Conservation (phyloP, 768 basidiomycete genomes). For the Sistotremastrum suecicum region DNA sequence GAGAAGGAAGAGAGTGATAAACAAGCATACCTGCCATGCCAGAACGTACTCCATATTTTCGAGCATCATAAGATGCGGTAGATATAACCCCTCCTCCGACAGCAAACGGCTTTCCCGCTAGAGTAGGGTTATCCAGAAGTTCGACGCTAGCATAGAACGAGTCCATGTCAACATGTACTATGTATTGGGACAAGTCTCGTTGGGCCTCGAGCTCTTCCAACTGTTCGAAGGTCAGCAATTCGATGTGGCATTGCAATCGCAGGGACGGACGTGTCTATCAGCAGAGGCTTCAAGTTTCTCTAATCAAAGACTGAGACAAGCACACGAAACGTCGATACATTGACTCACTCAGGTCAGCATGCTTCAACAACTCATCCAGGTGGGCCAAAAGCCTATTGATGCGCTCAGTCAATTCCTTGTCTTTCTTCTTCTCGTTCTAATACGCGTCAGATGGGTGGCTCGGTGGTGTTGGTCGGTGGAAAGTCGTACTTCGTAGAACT, state of each 20-base stretch:
- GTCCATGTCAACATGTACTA: constrained; percentile 96
- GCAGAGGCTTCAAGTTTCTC: constrained; percentile 49
- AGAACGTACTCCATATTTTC: constrained; percentile 81
- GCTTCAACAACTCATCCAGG: constrained; percentile 42
- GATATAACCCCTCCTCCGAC: constrained; percentile 75
- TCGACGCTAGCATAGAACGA: constrained; percentile 84
- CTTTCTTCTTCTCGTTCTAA: constrained; percentile 82
- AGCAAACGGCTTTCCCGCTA: constrained; percentile 61
- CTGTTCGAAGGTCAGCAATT: constrained; percentile 19
- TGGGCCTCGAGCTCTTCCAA: constrained; percentile 57
- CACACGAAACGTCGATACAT: not conserved
- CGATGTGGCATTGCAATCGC: not conserved
- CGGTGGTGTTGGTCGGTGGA: not conserved
- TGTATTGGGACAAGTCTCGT: constrained; percentile 67
- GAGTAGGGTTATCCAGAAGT: constrained; percentile 45
- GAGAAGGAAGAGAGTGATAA: not conserved
- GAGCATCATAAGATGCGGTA: constrained; percentile 87
- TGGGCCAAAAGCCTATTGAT: constrained; percentile 57
- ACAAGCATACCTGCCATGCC: constrained; percentile 73
- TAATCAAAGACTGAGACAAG: constrained; percentile 10
- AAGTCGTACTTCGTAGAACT: constrained; percentile 67
- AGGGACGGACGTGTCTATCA: constrained; percentile 49
- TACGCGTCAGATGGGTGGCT: not conserved
- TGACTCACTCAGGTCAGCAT: constrained; percentile 41
- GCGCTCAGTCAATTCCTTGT: constrained; percentile 67